Evolutionary conservation across 192 early-diverging fungal species (phyloP).

Genomic region (Cladochytrium replicatum): DNA sequence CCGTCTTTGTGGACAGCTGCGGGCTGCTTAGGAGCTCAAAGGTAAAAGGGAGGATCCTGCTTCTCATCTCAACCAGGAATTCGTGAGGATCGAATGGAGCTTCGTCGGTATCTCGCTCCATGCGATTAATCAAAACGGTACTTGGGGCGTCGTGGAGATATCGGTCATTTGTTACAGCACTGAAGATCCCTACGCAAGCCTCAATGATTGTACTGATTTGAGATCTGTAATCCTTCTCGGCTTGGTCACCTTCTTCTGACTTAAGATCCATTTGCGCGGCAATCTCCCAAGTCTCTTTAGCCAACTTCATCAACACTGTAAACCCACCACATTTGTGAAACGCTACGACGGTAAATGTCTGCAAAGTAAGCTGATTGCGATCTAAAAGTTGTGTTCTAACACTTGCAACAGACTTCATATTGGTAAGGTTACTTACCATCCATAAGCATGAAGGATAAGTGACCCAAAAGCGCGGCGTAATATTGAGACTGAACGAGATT

Average conservation of each 20-base stretch:
- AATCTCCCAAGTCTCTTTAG: conserved; percentile 36
- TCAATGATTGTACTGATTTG: conserved; percentile 43
- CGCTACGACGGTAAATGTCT: conserved; percentile 49
- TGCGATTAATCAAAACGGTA: conserved; percentile 38
- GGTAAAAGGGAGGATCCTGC: conserved; percentile 49
- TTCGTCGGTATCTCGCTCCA: conserved; percentile 45
- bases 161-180: conserved; percentile 58
- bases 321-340: conserved; percentile 51
- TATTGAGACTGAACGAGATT: too few relatives aligned
- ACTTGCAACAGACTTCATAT: too few relatives aligned
- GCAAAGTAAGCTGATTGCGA: conserved; percentile 40
- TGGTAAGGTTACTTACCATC: too few relatives aligned
- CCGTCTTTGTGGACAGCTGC: conserved; percentile 41
- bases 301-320: conserved; percentile 32
- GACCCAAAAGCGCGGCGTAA: too few relatives aligned
- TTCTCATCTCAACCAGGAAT: conserved; percentile 55
- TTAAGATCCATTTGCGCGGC: conserved; percentile 5
- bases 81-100: conserved; percentile 57
- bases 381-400: too few relatives aligned
- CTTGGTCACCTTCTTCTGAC: conserved; percentile 30
- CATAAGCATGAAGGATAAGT: too few relatives aligned
- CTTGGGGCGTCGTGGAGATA: conserved; percentile 64
- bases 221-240: conserved; percentile 20
- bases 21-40: conserved; percentile 53
- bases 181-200: conserved; percentile 48